phyloP scores from a whole-genome alignment of 345 rosid genomes.

The Durio zibethinus region DNA sequence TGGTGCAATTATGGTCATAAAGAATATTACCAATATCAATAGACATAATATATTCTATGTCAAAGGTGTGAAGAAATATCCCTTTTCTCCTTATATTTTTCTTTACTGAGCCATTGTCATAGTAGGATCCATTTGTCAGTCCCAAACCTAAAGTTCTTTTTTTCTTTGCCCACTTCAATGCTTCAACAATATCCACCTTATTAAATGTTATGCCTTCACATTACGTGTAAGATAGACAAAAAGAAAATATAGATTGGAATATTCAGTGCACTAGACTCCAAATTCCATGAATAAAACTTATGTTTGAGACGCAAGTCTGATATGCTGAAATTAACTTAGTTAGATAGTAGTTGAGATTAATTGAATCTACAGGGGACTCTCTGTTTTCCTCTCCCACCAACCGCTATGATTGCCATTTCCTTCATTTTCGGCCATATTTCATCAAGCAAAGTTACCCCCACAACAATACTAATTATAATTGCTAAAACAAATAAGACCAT shows the following conservation, averaged over 20 bases:
- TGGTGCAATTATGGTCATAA: not conserved
- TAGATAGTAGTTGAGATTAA: conserved; percentile 6
- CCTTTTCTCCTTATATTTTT: not conserved
- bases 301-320: not conserved
- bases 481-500: not conserved
- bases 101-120: not conserved
- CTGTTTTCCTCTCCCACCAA: not conserved
- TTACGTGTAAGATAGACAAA: too few relatives aligned
- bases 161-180: not conserved
- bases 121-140: not conserved
- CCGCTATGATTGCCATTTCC: not conserved
- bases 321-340: not conserved
- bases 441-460: not conserved
- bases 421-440: not conserved
- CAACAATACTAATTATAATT: not conserved
- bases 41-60: not conserved
- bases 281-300: not conserved
- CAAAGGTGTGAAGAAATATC: not conserved
- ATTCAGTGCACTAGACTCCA: not conserved
- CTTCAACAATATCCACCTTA: too few relatives aligned
- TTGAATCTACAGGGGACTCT: not conserved
- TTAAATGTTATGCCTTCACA: too few relatives aligned
- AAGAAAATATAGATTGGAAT: not conserved
- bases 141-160: not conserved
- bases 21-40: not conserved